These are phyloP conservation scores for Cytospora piceae DNA, from an alignment of 2,329 filamentous ascomycete species.

Conservation along the genomic window DNA sequence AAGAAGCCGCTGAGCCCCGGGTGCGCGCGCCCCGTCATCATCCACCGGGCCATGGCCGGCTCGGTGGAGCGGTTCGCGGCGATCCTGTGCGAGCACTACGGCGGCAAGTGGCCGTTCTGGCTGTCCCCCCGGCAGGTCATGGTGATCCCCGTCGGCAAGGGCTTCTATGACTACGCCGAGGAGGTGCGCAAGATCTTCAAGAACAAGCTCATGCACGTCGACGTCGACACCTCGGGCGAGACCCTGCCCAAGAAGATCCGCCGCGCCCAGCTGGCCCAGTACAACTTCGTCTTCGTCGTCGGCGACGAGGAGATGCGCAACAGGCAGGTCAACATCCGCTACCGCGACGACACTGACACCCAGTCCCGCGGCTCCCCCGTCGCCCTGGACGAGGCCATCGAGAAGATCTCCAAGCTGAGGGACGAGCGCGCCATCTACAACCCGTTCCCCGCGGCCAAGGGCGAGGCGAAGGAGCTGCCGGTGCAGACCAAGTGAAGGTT, in stretches of 20 bases:
- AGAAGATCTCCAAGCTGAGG: conserved; percentile 58
- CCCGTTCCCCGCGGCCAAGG: conserved; percentile 39
- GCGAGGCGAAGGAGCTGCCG: conserved; percentile 31
- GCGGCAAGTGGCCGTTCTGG: conserved; percentile 90
- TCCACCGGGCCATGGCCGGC: conserved; percentile 82
- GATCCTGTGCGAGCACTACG: conserved; percentile 83
- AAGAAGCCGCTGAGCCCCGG: conserved; percentile 65
- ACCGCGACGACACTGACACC: conserved; percentile 64
- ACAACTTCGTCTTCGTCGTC: conserved; percentile 81
- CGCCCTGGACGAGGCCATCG: conserved; percentile 58
- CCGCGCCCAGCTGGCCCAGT: conserved; percentile 77
- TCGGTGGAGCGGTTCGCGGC: conserved; percentile 67
- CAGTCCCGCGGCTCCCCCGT: conserved; percentile 65
- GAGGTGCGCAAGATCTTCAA: conserved; percentile 74
- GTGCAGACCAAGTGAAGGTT: conserved; percentile 27
- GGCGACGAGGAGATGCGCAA: conserved; percentile 65
- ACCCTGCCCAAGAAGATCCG: conserved; percentile 91
- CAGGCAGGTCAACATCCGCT: conserved; percentile 65
- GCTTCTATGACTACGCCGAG: conserved; percentile 72
- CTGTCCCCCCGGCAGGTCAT: conserved; percentile 80
- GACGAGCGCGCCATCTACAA: conserved; percentile 48
- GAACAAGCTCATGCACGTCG: conserved; percentile 67
- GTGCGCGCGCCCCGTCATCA: conserved; percentile 82
- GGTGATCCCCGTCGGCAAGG: conserved; percentile 76
- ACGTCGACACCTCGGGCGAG: conserved; percentile 73